Evolutionary conservation across 2,329 filamentous ascomycete species (phyloP).

Genomic region (Septoria petroselini): DNA sequence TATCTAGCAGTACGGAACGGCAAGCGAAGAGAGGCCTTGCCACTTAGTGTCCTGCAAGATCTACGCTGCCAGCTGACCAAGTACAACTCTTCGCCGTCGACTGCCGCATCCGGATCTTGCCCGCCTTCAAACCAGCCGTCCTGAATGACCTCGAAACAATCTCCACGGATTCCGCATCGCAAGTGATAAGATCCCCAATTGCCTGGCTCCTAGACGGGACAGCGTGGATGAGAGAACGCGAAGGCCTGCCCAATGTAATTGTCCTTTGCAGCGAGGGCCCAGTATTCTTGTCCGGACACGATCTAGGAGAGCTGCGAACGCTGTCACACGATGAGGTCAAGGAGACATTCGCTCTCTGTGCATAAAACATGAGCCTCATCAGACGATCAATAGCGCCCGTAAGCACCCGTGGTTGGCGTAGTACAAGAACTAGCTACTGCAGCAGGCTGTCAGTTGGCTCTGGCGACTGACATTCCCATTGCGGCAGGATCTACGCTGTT

Average conservation of each 20-base stretch:
- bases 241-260: conserved; percentile 20
- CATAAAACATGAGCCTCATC: conserved; percentile 22
- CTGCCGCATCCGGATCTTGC: conserved; percentile 19
- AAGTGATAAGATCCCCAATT: neutral
- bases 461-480: conserved; percentile 23
- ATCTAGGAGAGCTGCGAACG: conserved; percentile 21
- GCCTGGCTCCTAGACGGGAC: conserved; percentile 19
- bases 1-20: conserved; percentile 20
- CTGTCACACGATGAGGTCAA: conserved; percentile 18
- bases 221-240: conserved; percentile 15
- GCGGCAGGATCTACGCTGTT: conserved; percentile 20
- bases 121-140: conserved; percentile 17
- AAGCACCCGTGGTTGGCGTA: conserved; percentile 16
- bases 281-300: conserved; percentile 26
- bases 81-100: conserved; percentile 22
- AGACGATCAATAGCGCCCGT: conserved; percentile 20
- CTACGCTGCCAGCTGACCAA: conserved; percentile 18
- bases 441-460: conserved; percentile 21
- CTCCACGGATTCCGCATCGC: conserved; percentile 1
- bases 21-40: conserved; percentile 22
- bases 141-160: conserved; percentile 17
- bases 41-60: conserved; percentile 17
- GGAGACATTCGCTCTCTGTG: conserved; percentile 21
- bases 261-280: conserved; percentile 21
- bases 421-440: conserved; percentile 24